A percentile compares a stretch with the other conserved stretches of the same genome.
phyloP scores from a whole-genome alignment of 352 stramenopile species.

The Aphanomyces euteiches region DNA sequence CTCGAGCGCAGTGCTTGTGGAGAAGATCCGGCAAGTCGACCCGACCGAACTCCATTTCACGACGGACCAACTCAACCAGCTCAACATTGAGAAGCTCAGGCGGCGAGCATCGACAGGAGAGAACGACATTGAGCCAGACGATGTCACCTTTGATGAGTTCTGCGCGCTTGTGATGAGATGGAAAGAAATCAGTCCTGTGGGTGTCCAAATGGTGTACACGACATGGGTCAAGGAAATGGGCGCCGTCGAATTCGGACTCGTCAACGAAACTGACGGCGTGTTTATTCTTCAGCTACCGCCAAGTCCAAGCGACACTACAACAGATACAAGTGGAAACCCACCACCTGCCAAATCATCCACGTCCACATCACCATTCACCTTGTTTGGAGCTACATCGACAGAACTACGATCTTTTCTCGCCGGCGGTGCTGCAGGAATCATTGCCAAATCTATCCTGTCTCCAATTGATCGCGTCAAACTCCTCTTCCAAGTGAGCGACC shows the following conservation, averaged over 20 bases:
- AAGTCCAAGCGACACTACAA: neutral
- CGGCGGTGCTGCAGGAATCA: conserved; percentile 63
- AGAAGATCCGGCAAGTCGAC: conserved; percentile 66
- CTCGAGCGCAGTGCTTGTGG: conserved; percentile 45
- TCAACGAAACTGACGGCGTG: conserved; percentile 59
- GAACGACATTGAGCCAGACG: conserved; percentile 25
- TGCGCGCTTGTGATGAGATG: conserved; percentile 76
- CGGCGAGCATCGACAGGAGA: conserved; percentile 38
- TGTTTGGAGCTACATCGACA: conserved; percentile 51
- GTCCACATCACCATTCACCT: conserved; percentile 19
- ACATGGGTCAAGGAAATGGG: conserved; percentile 71
- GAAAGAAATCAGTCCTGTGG: conserved; percentile 61
- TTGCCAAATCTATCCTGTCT: conserved; percentile 68
- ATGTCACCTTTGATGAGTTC: conserved; percentile 65
- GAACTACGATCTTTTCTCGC: conserved; percentile 63
- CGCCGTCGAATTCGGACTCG: conserved; percentile 61
- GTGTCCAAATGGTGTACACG: conserved; percentile 69
- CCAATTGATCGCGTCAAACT: conserved; percentile 83
- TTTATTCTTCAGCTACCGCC: conserved; percentile 48
- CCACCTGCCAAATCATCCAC: neutral
- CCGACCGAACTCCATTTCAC: conserved; percentile 45
- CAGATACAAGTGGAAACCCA: neutral
- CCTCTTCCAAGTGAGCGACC: conserved; percentile 79
- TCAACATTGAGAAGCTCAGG: conserved; percentile 43
- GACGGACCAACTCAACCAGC: conserved; percentile 34